Evolutionary conservation across 2,329 filamentous ascomycete species (phyloP).

Genomic region (Herpotrichia juniperi): DNA sequence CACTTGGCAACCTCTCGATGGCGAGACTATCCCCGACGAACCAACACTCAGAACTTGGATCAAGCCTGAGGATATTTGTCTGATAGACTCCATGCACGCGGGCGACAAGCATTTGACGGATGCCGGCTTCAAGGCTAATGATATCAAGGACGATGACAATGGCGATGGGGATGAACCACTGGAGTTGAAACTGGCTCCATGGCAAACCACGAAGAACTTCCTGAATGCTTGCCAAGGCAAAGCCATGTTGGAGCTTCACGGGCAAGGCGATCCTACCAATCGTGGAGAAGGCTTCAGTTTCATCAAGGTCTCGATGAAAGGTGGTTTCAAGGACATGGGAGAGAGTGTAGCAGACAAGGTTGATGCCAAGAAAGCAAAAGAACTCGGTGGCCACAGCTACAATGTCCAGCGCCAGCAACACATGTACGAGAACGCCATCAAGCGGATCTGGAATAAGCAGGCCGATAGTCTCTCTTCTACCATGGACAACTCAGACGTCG

Average conservation of each 20-base stretch:
- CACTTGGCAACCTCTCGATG: slow-evolving; percentile 75
- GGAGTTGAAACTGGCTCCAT: slow-evolving; percentile 89
- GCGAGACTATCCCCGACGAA: slow-evolving; percentile 80
- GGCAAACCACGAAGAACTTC: slow-evolving; percentile 97
- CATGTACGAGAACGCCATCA: slow-evolving; percentile 89
- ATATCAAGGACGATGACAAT: slow-evolving; percentile 67
- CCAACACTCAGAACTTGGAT: slow-evolving; percentile 84
- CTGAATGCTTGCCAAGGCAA: slow-evolving; percentile 92
- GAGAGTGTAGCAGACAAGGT: slow-evolving; percentile 88
- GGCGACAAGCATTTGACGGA: slow-evolving; percentile 90
- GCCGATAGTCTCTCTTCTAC: slow-evolving; percentile 76
- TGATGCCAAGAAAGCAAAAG: slow-evolving; percentile 73
- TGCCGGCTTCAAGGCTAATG: slow-evolving; percentile 77
- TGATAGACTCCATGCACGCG: slow-evolving; percentile 96
- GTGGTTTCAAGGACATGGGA: slow-evolving; percentile 88
- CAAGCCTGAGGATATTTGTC: slow-evolving; percentile 91
- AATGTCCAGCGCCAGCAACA: slow-evolving; percentile 95
- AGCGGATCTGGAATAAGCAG: slow-evolving; percentile 90
- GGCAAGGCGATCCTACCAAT: slow-evolving; percentile 91
- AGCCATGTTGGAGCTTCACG: slow-evolving; percentile 94
- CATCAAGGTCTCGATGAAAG: slow-evolving; percentile 98
- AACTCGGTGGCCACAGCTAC: slow-evolving; percentile 87
- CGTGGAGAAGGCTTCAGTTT: slow-evolving; percentile 95
- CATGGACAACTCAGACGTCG: slow-evolving; percentile 76
- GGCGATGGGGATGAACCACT: slow-evolving; percentile 75